Evolutionary conservation across 257 asterid genomes (phyloP), one percentile per base, ranked within the genome.

Genomic region (Nicotiana otophora): DNA sequence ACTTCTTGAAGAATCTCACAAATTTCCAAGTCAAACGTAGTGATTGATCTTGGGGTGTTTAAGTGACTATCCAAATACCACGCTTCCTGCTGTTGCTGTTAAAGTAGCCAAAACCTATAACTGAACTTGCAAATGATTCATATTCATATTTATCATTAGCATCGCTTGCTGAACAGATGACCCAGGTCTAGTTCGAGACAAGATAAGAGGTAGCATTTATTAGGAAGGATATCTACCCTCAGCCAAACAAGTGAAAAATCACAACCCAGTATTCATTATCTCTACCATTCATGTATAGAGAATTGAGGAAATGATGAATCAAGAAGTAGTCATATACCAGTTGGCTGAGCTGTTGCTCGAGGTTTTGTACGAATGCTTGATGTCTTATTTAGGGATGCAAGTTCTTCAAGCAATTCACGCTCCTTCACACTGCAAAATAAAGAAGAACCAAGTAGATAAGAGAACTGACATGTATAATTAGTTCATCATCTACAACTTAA

Each of bases 371-470:
- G 97, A 74, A 68, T 86, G 63, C 88, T 90, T 23, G 93, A 90
- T 82, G 87, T 83, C 39, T 78, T 89, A 64, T 86, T 90, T 82
- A 96, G 94, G 77, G 94, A 86, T 86, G 95, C 91, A 82, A 96
- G 94, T 86, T 93, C 97, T 90, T 93, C 96, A 16, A 94, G 97
- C 81, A 96, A 90, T 86, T 94, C 96, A 60, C 97, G 97, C 81
- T 96, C 99, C 85, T 84, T 83, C 20, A 88, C 87, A 85, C 99
- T 96, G 93, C 72, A 67, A 75, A 75, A 51, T 75, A 75, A 3
- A 75, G 46, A 51, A 75, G 12, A 42, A 42, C 51, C 23, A 48
- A 74, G 62, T 48, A 26, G 15, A 31, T 48, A 4, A 14, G 79
- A 48, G 28, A 23, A 48, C 28, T 51, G 46, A 75, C 15, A 75